phyloP scores from a whole-genome alignment of 2,329 filamentous ascomycete genomes.

The Didymella lethalis region DNA sequence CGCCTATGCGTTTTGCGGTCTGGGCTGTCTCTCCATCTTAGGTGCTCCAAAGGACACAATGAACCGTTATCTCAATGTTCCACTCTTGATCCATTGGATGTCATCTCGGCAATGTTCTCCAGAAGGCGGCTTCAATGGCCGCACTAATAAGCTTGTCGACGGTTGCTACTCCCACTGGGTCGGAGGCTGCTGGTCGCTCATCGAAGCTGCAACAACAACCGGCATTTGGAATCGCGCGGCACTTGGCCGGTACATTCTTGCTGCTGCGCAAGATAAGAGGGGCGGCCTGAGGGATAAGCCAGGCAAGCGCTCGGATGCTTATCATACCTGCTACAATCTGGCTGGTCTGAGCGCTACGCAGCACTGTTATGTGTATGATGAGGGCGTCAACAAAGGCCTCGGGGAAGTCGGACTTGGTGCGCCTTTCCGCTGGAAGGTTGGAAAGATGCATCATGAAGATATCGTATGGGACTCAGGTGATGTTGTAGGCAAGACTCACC shows the following conservation, averaged over 20 bases:
- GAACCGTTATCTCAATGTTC: slow-evolving; percentile 77
- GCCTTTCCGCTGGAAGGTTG: slow-evolving; percentile 56
- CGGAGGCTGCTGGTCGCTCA: slow-evolving; percentile 89
- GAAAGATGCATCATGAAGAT: slow-evolving; percentile 58
- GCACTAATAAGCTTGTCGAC: slow-evolving; percentile 97
- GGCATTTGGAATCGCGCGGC: slow-evolving; percentile 81
- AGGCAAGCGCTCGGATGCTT: slow-evolving; percentile 83
- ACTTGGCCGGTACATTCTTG: slow-evolving; percentile 86
- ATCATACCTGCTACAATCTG: slow-evolving; percentile 92
- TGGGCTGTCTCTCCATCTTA: slow-evolving; percentile 87
- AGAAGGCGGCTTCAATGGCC: slow-evolving; percentile 90
- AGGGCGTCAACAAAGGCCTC: slow-evolving; percentile 44
- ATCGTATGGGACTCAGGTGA: slow-evolving; percentile 74
- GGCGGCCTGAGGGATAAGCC: slow-evolving; percentile 95
- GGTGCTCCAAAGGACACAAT: slow-evolving; percentile 79
- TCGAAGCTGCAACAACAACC: slow-evolving; percentile 73
- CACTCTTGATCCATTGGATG: slow-evolving; percentile 83
- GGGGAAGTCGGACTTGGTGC: slow-evolving; percentile 44
- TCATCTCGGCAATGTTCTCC: slow-evolving; percentile 88
- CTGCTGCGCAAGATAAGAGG: slow-evolving; percentile 80
- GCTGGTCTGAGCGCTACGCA: slow-evolving; percentile 84
- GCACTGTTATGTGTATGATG: slow-evolving; percentile 64
- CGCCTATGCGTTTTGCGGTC: slow-evolving; percentile 92
- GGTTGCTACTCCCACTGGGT: slow-evolving; percentile 99
- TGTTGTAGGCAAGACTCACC: slow-evolving; percentile 75